These are phyloP conservation scores for Kodamaea lidongshanica DNA, from an alignment of 805 yeast genomes.

Conservation along the genomic window DNA sequence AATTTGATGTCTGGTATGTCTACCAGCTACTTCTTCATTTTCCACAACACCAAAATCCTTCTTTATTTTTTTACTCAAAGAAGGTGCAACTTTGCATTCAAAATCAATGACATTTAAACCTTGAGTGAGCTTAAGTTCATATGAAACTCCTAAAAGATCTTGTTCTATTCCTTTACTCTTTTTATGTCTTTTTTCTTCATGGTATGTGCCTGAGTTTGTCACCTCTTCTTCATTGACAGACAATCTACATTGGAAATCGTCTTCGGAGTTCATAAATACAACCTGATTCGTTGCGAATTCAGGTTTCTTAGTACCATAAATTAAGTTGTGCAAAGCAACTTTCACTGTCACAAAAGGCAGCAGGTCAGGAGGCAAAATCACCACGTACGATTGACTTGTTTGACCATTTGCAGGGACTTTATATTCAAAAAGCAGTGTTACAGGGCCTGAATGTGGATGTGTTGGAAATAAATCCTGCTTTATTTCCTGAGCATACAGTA, in stretches of 20 bases:
- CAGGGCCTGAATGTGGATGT: constrained; percentile 17
- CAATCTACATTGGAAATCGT: constrained; percentile 37
- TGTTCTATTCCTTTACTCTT: constrained; percentile 7
- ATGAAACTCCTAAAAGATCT: constrained; percentile 22
- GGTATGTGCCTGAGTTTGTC: constrained; percentile 24
- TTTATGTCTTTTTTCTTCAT: constrained; percentile 19
- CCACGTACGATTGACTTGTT: constrained; percentile 32
- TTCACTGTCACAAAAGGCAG: constrained; percentile 30
- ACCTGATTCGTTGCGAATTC: constrained; percentile 15
- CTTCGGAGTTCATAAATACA: constrained; percentile 29
- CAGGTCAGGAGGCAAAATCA: constrained; percentile 33
- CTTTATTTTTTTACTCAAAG: constrained; percentile 31
- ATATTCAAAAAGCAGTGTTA: constrained; percentile 32
- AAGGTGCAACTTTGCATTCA: constrained; percentile 38
- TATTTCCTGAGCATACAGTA: constrained; percentile 20
- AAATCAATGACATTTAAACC: constrained; percentile 36
- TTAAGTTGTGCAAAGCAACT: constrained; percentile 29
- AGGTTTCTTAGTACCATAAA: constrained; percentile 25
- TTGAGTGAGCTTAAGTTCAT: constrained; percentile 34
- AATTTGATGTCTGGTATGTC: constrained; percentile 41
- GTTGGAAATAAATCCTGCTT: constrained; percentile 30
- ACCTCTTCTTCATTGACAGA: constrained; percentile 36
- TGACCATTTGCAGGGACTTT: constrained; percentile 34
- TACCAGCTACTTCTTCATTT: constrained; percentile 27
- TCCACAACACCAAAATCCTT: constrained; percentile 18